Evolutionary conservation across 345 rosid genomes (phyloP), one percentile per base, ranked within the genome.

Genomic region (Sonneratia alba): DNA sequence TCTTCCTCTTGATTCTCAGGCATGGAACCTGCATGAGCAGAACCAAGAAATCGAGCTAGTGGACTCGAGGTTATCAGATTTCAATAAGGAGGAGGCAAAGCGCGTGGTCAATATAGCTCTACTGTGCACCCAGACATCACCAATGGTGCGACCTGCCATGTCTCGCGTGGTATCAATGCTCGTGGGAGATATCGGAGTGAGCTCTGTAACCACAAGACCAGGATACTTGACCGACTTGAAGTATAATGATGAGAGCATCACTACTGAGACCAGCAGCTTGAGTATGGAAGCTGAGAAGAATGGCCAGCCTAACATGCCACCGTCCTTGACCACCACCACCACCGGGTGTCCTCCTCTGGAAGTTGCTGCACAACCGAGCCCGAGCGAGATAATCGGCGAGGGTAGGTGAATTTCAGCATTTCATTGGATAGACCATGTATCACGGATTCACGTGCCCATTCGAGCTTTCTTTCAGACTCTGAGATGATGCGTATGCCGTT

Each of bases 151-250:
- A 71, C 93, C 93, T 69, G 63, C 86, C 19, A 86, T 89, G 91
- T 89, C 95, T 3, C 82, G 89, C 8, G 91, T 85, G 1, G 80
- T 86, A 49, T 87, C 87, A 4, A 86, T 91, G 97, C 78, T 91
- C 14, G 79, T 83, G 0, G 91, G 90, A 68, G 97, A 91, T 76
- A 76, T 79, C 18, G 93, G 85, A 78, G 88, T 89, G 15, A 76
- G 78, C 67, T 65, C 70, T 51, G 81, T 78, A 36, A 72, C 77
- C 36, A 57, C 75, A 0, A 83, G 75, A 75, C 89, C 92, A 15
- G 87, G 87, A 18, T 85, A 89, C 82, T 68, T 89, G 74, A 78
- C 85, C 4, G 89, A 78, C 68, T 87, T 88, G 90, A 85, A 81
- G 70, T 85, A 76, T 37, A 82, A 76, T 53, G 66, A 59, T 21